phyloP scores from a whole-genome alignment of 345 rosid species.

The Syzygium aromaticum region DNA sequence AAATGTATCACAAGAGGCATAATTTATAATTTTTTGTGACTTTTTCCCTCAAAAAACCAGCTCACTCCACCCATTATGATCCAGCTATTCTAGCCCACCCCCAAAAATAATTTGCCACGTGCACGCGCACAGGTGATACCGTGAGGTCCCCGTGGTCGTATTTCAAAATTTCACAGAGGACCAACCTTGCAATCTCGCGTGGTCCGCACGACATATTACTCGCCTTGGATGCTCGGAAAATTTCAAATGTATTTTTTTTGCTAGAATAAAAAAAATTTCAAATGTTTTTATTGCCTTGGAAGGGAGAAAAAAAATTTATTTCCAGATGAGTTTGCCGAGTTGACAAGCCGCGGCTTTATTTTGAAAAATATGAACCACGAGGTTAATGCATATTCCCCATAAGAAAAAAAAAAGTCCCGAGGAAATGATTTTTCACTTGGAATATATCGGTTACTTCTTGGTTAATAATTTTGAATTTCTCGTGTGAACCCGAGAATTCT shows the following conservation, averaged over 20 bases:
- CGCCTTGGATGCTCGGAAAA: not conserved
- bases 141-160: not conserved
- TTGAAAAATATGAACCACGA: not conserved
- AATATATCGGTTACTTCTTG: not conserved
- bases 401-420: not conserved
- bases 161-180: not conserved
- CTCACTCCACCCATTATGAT: not conserved
- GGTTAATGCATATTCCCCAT: not conserved
- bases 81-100: not conserved
- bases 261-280: too few species aligned
- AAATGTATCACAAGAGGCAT: too few species aligned
- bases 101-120: not conserved
- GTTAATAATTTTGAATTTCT: not conserved
- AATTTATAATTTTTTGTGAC: accelerated
- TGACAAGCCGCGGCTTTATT: not conserved
- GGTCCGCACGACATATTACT: not conserved
- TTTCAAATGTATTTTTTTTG: too few species aligned
- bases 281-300: not conserved
- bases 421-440: not conserved
- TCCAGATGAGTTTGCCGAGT: not conserved
- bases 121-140: not conserved
- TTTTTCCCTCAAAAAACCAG: not conserved
- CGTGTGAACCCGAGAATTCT: not conserved
- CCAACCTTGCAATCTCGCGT: not conserved
- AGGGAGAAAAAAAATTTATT: not conserved